Evolutionary conservation across 176 grass and related monocot species (phyloP), one percentile per base, ranked within the genome.

Genomic region (Zizania latifolia): DNA sequence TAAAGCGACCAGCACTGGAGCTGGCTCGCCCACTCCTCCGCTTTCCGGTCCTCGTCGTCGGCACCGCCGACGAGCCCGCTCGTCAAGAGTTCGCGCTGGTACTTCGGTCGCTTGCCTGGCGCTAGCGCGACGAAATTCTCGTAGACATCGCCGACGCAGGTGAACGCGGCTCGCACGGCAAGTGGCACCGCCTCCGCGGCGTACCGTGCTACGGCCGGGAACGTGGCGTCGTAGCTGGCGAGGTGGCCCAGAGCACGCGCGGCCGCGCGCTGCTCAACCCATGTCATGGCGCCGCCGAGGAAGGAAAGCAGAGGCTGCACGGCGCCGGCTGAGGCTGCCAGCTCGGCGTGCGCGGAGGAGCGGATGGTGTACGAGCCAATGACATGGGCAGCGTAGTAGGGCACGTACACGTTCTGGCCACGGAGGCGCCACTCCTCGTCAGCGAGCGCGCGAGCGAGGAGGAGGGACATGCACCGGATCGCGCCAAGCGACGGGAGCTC

Each of bases 1-100:
- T 94, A 92, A 44, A 99, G 91, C 6, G 89, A 99, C 95, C 95
- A 99, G 68, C 95, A 94, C 86, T 99, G 95, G 41, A 99, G 92
- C 84, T 99, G 95, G 86, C 89, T 94, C 10, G 95, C 92, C 95
- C 95, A 99, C 41, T 99, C 91, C 72, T 99, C 95, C 8, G 89
- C 95, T 82, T 94, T 94, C 51, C 87, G 61, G 19, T 94, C 63
- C 89, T 94, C 91, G 41, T 59, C 77, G 31, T 88, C 94, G 3
- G 28, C 56, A 5, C 48, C 81, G 9, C 82, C 84, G 26, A 15
- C 86, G 13, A 87, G 81, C 28, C 86, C 89, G 22, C 89, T 58
- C 2, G 82, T 70, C 43, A 92, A 33, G 26, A 99, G 90, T 8
- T 94, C 84, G 13, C 87, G 82, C 35, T 99, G 95, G 85, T 99